phyloP scores from a whole-genome alignment of 129 eudicot genomes.

The Escallonia rubra region DNA sequence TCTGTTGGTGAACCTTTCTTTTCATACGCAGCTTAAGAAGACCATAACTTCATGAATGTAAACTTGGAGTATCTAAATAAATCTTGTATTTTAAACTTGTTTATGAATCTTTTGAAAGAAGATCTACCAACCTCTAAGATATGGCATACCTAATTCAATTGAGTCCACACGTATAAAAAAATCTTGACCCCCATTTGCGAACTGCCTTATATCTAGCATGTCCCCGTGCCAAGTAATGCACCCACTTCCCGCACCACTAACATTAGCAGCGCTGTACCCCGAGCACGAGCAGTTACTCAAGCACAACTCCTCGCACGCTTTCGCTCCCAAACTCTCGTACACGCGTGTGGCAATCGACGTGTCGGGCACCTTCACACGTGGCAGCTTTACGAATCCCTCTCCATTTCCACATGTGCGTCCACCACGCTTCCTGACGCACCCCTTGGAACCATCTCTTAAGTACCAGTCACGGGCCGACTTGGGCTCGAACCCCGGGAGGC shows the following conservation, averaged over 20 bases:
- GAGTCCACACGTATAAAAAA: constrained; percentile 13
- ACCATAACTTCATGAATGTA: too few species aligned
- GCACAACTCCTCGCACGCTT: constrained; percentile 40
- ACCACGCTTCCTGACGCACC: constrained; percentile 31
- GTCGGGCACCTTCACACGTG: constrained; percentile 37
- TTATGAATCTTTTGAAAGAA: too few species aligned
- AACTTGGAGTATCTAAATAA: too few species aligned
- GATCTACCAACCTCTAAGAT: not conserved
- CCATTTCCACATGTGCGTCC: constrained; percentile 11
- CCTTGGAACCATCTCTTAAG: constrained; percentile 39
- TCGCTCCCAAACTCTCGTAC: constrained; percentile 28
- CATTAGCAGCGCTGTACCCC: constrained; percentile 36
- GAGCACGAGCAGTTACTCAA: constrained; percentile 46
- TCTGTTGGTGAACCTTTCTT: too few species aligned
- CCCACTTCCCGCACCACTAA: constrained; percentile 16
- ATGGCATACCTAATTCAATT: constrained; percentile 7
- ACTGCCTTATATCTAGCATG: constrained; percentile 2
- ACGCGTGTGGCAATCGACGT: constrained; percentile 26
- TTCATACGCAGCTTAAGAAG: too few species aligned
- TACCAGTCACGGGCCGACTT: constrained; percentile 28
- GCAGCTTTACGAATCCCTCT: constrained; percentile 41
- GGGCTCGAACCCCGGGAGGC: constrained; percentile 48
- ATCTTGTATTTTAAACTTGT: too few species aligned
- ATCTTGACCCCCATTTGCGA: constrained; percentile 9
- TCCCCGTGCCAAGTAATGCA: constrained; percentile 6